Evolutionary conservation across 345 rosid species (phyloP), one percentile per base, ranked within the genome.

Genomic region (Pelargonium nanum): DNA sequence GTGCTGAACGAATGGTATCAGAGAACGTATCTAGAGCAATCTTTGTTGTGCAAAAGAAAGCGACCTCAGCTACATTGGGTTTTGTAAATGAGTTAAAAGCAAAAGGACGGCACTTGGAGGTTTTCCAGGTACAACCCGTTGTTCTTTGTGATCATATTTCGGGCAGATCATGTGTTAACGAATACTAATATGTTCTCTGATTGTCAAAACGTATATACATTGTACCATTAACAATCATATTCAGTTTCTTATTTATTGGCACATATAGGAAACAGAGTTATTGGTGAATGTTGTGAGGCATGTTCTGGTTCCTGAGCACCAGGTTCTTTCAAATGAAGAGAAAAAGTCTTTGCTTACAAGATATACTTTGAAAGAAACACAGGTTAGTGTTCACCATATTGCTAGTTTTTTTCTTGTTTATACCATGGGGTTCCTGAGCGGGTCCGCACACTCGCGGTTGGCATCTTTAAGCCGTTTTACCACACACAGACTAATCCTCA

Each of bases 11-110:
- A 69, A 93, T 87, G 99, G 87, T 85, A 52, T 64, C 80, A 0
- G 97, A 93, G 78, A 86, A 87, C 68, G 91, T 90, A 52, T 81
- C 54, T 75, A 72, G 94, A 55, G 99, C 96, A 12, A 71, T 89
- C 25, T 66, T 93, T 76, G 90, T 84, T 19, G 95, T 86, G 65
- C 96, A 90, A 58, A 88, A 81, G 65, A 84, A 80, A 62, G 66
- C 87, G 78, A 93, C 96, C 0, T 87, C 90, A n/a, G 80, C 82
- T 72, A 91, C 93, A 53, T 74, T 85, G 23, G 76, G 83, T 13
- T 80, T 86, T 67, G 70, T 86, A 17, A 72, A 59, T 50, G 85
- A 84, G 74, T 78, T 84, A 60, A 71, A 7, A 84, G 80, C 55
- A n/a, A n/a, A n/a, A n/a, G n/a, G n/a, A n/a, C 86, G 82, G 63